Evolutionary conservation across 2,329 filamentous ascomycete genomes (phyloP).

Genomic region (Fusarium burgessii): DNA sequence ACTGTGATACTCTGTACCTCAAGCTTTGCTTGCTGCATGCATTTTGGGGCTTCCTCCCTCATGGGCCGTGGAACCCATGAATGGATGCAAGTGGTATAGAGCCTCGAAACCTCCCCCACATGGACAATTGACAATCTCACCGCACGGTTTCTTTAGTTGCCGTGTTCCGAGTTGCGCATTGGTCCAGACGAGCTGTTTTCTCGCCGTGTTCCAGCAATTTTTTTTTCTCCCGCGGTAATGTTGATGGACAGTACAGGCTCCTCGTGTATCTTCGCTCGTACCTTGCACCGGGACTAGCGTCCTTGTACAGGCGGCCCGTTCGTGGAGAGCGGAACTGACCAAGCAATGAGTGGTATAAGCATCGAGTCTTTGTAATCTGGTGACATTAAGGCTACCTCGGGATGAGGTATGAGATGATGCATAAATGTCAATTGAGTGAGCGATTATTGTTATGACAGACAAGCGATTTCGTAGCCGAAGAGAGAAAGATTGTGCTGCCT

Average conservation of each 20-base stretch:
- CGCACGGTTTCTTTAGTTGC: conserved; percentile 42
- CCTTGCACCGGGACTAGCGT: conserved; percentile 26
- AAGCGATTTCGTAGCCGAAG: background rate
- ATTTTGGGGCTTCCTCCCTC: conserved; percentile 16
- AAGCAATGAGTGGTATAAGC: conserved; percentile 22
- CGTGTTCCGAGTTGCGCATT: conserved; percentile 46
- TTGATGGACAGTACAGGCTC: conserved; percentile 8
- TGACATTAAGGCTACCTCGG: conserved; percentile 34
- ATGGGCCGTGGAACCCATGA: conserved; percentile 24
- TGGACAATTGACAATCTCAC: conserved; percentile 43
- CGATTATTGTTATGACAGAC: conserved; percentile 28
- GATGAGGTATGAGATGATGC: conserved; percentile 14
- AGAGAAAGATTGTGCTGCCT: conserved; percentile 8
- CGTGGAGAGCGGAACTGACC: conserved; percentile 30
- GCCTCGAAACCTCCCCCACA: conserved; percentile 42
- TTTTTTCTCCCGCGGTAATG: conserved; percentile 4
- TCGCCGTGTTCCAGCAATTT: conserved; percentile 2
- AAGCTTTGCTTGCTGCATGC: conserved; percentile 19
- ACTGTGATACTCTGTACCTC: conserved; percentile 28
- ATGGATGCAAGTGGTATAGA: conserved; percentile 33
- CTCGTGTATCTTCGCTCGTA: conserved; percentile 31
- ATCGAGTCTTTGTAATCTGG: conserved; percentile 20
- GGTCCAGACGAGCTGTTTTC: conserved; percentile 10
- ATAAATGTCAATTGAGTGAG: conserved; percentile 29
- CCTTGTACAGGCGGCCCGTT: conserved; percentile 38